phyloP scores from a whole-genome alignment of 2,329 filamentous ascomycete species.

The Colletotrichum karsti region DNA sequence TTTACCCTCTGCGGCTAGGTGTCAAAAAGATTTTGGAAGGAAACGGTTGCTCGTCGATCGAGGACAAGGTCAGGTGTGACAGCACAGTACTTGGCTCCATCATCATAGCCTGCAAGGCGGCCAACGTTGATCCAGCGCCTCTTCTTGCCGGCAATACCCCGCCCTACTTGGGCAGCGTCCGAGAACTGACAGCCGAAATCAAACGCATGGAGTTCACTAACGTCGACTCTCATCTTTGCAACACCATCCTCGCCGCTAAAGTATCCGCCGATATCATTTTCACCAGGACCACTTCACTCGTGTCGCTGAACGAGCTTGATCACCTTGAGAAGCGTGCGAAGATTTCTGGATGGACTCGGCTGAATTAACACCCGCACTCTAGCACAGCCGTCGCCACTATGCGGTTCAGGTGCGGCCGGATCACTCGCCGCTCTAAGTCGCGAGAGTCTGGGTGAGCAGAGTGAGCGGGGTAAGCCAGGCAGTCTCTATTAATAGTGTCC shows the following conservation, averaged over 20 bases:
- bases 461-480: no score
- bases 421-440: no score
- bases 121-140: background rate
- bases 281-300: background rate
- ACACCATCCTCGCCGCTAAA: background rate
- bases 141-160: background rate
- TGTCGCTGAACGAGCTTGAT: background rate
- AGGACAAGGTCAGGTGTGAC: background rate
- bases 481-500: no score
- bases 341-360: background rate
- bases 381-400: no score
- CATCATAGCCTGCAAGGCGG: background rate
- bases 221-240: background rate
- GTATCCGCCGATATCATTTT: no score
- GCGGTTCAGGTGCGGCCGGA: no score
- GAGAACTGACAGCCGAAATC: accelerated
- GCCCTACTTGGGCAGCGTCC: background rate
- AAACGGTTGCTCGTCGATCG: background rate
- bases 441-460: no score
- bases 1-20: background rate
- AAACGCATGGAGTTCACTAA: accelerated
- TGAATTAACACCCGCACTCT: no score
- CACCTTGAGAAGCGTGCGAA: background rate
- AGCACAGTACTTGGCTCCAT: background rate
- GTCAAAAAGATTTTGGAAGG: background rate